A percentile compares a stretch with the other conserved stretches of the same genome.
Conservation (phyloP, 2,329 filamentous ascomycete genomes). For the Polytolypa hystricis region DNA sequence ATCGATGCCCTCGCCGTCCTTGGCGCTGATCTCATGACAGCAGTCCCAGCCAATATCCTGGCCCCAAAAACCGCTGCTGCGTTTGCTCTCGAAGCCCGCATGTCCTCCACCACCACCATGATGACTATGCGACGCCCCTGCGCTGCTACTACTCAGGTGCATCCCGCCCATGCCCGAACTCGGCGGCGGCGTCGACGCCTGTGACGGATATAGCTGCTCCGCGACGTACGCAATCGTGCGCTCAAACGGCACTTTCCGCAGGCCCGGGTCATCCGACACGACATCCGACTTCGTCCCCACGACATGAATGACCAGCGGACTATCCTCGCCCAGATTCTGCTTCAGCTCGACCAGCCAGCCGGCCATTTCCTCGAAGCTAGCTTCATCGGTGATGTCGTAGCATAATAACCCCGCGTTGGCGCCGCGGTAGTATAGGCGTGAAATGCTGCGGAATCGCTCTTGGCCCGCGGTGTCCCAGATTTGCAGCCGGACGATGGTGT, state of each 20-base stretch:
- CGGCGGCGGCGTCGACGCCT: slow-evolving; percentile 55
- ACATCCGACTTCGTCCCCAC: slow-evolving; percentile 91
- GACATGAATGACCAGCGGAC: slow-evolving; percentile 80
- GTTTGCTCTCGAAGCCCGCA: slow-evolving; percentile 33
- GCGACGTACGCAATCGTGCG: slow-evolving; percentile 92
- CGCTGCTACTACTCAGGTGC: slow-evolving; percentile 18
- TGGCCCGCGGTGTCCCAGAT: slow-evolving; percentile 97
- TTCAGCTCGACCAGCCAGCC: slow-evolving; percentile 79
- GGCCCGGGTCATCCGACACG: slow-evolving; percentile 68
- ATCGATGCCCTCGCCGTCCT: slow-evolving; percentile 89
- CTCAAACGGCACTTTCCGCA: slow-evolving; percentile 82
- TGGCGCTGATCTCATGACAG: slow-evolving; percentile 91
- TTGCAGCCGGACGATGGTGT: slow-evolving; percentile 79
- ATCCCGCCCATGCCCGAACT: slow-evolving; percentile 43
- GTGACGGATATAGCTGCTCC: slow-evolving; percentile 69
- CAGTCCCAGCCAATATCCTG: slow-evolving; percentile 93
- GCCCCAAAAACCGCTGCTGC: slow-evolving; percentile 54
- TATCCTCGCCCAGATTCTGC: slow-evolving; percentile 53
- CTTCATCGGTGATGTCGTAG: slow-evolving; percentile 82
- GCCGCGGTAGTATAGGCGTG: slow-evolving; percentile 88
- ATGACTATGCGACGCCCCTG: slow-evolving; percentile 18
- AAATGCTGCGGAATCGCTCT: slow-evolving; percentile 90
- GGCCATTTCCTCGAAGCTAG: slow-evolving; percentile 85
- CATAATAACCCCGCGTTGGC: slow-evolving; percentile 89
- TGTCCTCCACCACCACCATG: slow-evolving; percentile 14